phyloP scores from a whole-genome alignment of 768 basidiomycete species.

The Lactarius quietus region DNA sequence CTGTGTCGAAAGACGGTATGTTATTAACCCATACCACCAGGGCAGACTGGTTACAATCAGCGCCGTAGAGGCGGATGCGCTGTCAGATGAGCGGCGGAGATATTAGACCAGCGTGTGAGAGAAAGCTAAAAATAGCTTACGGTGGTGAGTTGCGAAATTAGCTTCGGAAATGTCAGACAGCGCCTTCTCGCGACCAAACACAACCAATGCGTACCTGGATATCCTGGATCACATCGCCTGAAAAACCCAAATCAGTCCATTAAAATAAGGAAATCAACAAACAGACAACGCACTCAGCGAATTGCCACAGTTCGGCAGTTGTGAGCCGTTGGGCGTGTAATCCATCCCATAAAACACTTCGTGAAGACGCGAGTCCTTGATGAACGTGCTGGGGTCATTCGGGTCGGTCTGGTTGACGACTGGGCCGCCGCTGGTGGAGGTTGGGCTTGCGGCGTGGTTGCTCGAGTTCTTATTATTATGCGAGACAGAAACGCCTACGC shows the following conservation, averaged over 20 bases:
- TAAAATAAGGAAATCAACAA: background rate
- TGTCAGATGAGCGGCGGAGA: constrained; percentile 18
- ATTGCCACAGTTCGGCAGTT: constrained; percentile 66
- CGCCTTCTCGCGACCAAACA: background rate
- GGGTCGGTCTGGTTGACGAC: constrained; percentile 41
- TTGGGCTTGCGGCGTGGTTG: constrained; percentile 18
- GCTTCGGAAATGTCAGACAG: constrained; percentile 36
- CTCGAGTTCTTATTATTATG: constrained; percentile 29
- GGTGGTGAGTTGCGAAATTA: constrained; percentile 82
- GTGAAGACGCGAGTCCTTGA: constrained; percentile 61
- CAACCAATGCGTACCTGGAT: constrained; percentile 53
- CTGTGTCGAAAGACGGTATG: background rate
- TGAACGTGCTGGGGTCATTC: constrained; percentile 76
- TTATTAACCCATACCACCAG: constrained; percentile 52
- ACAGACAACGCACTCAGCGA: constrained; percentile 34
- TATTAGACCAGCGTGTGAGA: background rate
- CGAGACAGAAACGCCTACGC: constrained; percentile 61
- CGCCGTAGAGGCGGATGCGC: constrained; percentile 81
- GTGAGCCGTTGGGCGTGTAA: constrained; percentile 77
- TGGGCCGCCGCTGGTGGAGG: constrained; percentile 26
- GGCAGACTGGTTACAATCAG: constrained; percentile 81
- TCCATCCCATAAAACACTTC: constrained; percentile 84
- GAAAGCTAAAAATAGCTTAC: constrained; percentile 26
- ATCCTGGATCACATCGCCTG: constrained; percentile 61
- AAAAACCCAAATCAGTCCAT: background rate